Conservation (phyloP, 371 early-diverging fungal species). For the Apophysomyces trapeziformis region DNA sequence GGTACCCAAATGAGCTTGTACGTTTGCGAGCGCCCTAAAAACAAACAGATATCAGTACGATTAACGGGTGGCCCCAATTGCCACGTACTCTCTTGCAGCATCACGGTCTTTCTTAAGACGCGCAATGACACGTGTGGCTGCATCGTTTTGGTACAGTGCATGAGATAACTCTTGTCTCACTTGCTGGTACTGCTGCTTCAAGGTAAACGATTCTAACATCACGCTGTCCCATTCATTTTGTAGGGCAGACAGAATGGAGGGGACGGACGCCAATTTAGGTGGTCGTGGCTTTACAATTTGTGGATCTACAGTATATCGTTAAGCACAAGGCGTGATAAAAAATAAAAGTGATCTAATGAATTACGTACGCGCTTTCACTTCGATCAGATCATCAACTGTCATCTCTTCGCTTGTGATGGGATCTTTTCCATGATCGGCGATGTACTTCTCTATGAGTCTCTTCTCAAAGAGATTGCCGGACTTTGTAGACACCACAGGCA, state of each 20-base stretch:
- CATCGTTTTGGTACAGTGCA: slow-evolving; percentile 94
- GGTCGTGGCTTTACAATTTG: slow-evolving; percentile 85
- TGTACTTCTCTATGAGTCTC: slow-evolving; percentile 84
- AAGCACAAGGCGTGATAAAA: background rate
- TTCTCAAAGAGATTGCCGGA: slow-evolving; percentile 88
- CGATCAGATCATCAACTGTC: slow-evolving; percentile 78
- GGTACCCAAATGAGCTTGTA: slow-evolving; percentile 71
- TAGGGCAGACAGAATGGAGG: slow-evolving; percentile 84
- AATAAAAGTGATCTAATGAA: background rate
- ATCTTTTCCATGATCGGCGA: slow-evolving; percentile 83
- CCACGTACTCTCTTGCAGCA: slow-evolving; percentile 79
- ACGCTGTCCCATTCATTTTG: slow-evolving; percentile 96
- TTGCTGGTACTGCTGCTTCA: slow-evolving; percentile 91
- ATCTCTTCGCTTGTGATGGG: slow-evolving; percentile 83
- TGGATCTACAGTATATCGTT: slow-evolving; percentile 43
- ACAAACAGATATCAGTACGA: background rate
- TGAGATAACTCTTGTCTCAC: slow-evolving; percentile 90
- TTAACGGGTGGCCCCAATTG: background rate
- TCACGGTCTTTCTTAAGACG: slow-evolving; percentile 90
- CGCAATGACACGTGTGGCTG: slow-evolving; percentile 94
- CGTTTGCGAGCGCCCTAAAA: slow-evolving; percentile 65
- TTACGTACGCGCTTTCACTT: slow-evolving; percentile 66
- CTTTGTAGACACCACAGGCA: slow-evolving; percentile 87
- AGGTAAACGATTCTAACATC: slow-evolving; percentile 89
- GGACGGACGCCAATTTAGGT: slow-evolving; percentile 90